Base-by-base conservation (phyloP, 1,284 basidiomycete species). In the Xerocomus amazonicus region DNA sequence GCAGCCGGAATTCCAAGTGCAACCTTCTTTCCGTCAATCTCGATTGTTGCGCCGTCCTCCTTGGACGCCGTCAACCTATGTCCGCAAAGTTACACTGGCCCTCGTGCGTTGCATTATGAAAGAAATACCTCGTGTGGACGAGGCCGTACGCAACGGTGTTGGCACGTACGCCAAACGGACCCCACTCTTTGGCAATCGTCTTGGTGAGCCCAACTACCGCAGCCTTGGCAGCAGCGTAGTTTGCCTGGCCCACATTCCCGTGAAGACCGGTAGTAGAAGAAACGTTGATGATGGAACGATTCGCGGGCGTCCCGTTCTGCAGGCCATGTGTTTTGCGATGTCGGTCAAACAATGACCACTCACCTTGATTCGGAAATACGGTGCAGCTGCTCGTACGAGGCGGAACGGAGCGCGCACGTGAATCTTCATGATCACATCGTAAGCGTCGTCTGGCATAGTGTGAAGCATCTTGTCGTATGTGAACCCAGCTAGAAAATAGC, bases 401-500 rank as follows among this genome's bases (percentile, higher is more conserved):
- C 90, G 76, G 81, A 93, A 93, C 1, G 91, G 90, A 0, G 62
- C 61, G n/a, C 62, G 62, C 1, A 64, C 62, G 68, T 91, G 90
- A 53, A 91, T 84, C 64, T 88, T 89, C 70, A 87, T 74, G 64
- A 93, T 92, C 57, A 71, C 88, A 58, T 91, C 86, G 67, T 82
- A 93, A 1, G 82, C 80, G 36, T 90, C 88, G 67, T 93, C 91
- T 8, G 86, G 83, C 58, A 85, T 90, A 4, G 88, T 91, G 72
- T 92, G 90, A 37, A 90, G 72, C 91, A 93, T 93, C 69, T 82
- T 84, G 76, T 93, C 90, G 59, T 80, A 89, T 2, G 91, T 92
- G 73, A 92, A 93, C 38, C 90, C 90, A 48, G 90, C 84, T 84
- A 52, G 46, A 28, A 13, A 27, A 32, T 4, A 27, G 42, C 17